Evolutionary conservation across 257 asterid species (phyloP).

Genomic region (Ehretia macrophylla): DNA sequence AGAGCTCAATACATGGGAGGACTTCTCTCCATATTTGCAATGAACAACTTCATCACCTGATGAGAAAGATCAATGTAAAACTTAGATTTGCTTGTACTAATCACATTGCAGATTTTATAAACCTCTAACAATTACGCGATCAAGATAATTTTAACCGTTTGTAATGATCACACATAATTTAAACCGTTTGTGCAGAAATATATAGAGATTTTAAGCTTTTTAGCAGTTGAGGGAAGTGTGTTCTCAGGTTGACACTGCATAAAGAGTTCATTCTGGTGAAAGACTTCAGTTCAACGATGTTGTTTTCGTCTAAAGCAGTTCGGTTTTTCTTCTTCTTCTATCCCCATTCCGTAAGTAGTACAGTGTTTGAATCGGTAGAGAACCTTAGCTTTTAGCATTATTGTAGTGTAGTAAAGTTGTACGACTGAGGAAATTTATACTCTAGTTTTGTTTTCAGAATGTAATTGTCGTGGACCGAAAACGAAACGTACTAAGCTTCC

Average conservation of each 20-base stretch:
- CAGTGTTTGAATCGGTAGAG: too few relatives aligned
- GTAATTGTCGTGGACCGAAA: too few relatives aligned
- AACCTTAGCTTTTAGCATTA: too few relatives aligned
- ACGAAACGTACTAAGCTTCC: too few relatives aligned
- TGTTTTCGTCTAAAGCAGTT: not conserved
- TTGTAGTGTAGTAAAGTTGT: too few relatives aligned
- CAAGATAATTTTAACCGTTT: too few relatives aligned
- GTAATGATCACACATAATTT: too few relatives aligned
- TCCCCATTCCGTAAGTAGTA: too few relatives aligned
- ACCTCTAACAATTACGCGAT: not conserved
- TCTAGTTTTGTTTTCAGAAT: too few relatives aligned
- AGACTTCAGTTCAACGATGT: not conserved
- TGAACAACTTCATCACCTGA: conserved; percentile 87
- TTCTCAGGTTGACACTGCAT: not conserved
- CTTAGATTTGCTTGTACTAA: conserved; percentile 1
- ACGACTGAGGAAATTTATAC: too few relatives aligned
- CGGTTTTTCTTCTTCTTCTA: too few relatives aligned
- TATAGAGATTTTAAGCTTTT: not conserved
- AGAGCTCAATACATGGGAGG: conserved; percentile 61
- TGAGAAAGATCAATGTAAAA: conserved; percentile 12
- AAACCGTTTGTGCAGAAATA: not conserved
- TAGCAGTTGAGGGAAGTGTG: not conserved
- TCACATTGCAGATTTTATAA: not conserved
- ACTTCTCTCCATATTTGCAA: conserved; percentile 65
- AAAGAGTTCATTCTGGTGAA: not conserved